phyloP scores from a whole-genome alignment of 345 rosid genomes.

The Toxicodendron radicans region DNA sequence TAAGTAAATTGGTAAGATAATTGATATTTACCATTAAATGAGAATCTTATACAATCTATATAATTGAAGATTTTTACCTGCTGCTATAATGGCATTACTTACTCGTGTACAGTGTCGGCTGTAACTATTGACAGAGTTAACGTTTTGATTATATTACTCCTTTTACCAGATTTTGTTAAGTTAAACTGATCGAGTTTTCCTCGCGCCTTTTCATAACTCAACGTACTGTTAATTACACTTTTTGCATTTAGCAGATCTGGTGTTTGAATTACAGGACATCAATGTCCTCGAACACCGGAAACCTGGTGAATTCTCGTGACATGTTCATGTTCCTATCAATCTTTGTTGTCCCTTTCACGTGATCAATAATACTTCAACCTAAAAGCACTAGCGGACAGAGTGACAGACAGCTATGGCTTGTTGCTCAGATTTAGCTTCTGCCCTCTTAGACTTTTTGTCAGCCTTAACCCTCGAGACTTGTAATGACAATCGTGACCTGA shows the following conservation, averaged over 20 bases:
- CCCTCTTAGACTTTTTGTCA: background rate
- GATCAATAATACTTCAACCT: constrained; percentile 18
- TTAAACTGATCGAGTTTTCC: background rate
- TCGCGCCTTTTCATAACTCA: background rate
- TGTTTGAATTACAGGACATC: background rate
- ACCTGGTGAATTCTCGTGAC: constrained; percentile 18
- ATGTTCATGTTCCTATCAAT: constrained; percentile 18
- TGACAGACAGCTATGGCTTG: constrained; percentile 20
- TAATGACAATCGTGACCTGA: background rate
- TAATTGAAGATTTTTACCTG: too few species aligned
- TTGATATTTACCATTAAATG: too few species aligned
- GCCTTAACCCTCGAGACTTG: background rate
- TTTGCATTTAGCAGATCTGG: background rate
- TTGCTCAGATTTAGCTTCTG: constrained; percentile 2
- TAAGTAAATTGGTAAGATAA: too few species aligned
- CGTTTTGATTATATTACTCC: background rate
- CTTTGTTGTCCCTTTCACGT: constrained; percentile 29
- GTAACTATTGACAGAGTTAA: background rate
- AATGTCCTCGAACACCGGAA: background rate
- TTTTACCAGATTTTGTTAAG: background rate
- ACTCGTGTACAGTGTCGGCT: too few species aligned
- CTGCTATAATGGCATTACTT: too few species aligned
- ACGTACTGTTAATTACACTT: background rate
- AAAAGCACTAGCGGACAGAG: background rate
- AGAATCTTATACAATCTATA: too few species aligned